Evolutionary conservation across 179 eudicot species (phyloP).

Genomic region (Carnegiea gigantea): DNA sequence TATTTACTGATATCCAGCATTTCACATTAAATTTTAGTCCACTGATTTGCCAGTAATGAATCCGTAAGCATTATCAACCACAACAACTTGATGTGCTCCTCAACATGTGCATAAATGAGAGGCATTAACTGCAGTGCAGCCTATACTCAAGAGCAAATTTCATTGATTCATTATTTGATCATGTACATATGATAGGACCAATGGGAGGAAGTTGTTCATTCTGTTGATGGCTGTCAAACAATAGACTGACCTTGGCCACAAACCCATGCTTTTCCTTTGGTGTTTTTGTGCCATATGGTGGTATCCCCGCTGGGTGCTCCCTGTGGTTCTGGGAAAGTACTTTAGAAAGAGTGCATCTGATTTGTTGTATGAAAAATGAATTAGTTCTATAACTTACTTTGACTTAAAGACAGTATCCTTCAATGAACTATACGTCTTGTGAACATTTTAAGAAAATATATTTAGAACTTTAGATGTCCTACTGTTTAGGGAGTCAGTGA

Average conservation of each 20-base stretch:
- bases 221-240: not conserved
- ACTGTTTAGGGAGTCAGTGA: too few species aligned
- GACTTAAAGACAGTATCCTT: too few species aligned
- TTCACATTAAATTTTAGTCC: too few species aligned
- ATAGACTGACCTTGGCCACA: not conserved
- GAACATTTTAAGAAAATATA: too few species aligned
- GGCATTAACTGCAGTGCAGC: not conserved
- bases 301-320: not conserved
- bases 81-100: not conserved
- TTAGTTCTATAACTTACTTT: too few species aligned
- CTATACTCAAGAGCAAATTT: not conserved
- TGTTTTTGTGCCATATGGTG: not conserved
- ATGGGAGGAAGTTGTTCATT: not conserved
- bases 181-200: not conserved
- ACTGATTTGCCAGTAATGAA: too few species aligned
- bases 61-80: too few species aligned
- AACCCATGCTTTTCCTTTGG: not conserved
- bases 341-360: not conserved
- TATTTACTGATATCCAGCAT: too few species aligned
- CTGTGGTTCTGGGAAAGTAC: not conserved
- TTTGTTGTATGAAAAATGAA: not conserved
- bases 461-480: too few species aligned
- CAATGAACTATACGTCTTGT: too few species aligned
- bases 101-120: not conserved
- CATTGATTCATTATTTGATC: not conserved